Conservation (phyloP, 2,329 filamentous ascomycete genomes). For the Sordariomycetes sp. region DNA sequence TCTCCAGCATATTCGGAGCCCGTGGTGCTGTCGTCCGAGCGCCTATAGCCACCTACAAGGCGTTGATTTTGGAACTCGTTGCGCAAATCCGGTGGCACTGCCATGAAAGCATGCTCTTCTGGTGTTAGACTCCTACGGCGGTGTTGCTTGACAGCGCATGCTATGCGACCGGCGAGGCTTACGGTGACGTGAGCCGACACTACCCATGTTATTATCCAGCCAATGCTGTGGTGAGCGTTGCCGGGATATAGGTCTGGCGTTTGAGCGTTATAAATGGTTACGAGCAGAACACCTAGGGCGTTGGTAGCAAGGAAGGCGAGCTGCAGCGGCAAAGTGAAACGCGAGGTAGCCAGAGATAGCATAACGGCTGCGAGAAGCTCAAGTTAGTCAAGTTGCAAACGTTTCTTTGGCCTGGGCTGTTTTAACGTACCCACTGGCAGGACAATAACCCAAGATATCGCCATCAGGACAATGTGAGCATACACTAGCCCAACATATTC, state of each 20-base stretch:
- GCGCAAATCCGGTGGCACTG: constrained; percentile 46
- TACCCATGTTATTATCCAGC: constrained; percentile 74
- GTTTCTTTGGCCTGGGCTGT: neutral
- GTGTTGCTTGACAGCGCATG: constrained; percentile 17
- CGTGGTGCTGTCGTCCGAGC: constrained; percentile 65
- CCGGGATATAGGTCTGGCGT: constrained; percentile 81
- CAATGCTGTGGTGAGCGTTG: constrained; percentile 81
- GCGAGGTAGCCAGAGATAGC: constrained; percentile 74
- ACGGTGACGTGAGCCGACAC: constrained; percentile 62
- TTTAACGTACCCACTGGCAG: constrained; percentile 55
- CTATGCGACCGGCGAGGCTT: constrained; percentile 54
- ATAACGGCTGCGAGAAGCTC: constrained; percentile 58
- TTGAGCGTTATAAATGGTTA: constrained; percentile 64
- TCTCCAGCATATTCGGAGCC: constrained; percentile 62
- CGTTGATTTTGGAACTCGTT: constrained; percentile 11
- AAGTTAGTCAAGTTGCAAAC: neutral
- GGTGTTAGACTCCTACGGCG: too few relatives aligned
- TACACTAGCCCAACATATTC: constrained; percentile 50
- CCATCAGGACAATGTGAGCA: constrained; percentile 63
- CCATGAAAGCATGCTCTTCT: constrained; percentile 54
- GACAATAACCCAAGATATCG: constrained; percentile 61
- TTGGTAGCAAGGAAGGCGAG: constrained; percentile 58
- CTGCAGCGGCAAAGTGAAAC: constrained; percentile 61
- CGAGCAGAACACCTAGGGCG: constrained; percentile 53
- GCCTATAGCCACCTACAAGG: constrained; percentile 35